Base-by-base conservation (phyloP, 2,329 filamentous ascomycete species). In the Penicillium sp. region DNA sequence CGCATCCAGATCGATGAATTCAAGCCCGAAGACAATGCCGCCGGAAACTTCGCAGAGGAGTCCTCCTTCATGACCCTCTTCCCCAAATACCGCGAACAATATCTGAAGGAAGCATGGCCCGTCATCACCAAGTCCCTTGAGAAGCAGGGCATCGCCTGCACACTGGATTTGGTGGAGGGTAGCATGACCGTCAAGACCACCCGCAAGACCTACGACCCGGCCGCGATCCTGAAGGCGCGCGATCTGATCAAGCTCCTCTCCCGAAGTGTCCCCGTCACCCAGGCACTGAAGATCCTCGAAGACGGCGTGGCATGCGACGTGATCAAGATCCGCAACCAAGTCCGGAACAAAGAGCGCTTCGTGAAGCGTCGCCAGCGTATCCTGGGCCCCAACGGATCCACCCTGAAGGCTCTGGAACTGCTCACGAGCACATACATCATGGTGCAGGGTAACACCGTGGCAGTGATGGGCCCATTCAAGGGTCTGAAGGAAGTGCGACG, bases 121-220 rank as follows among this genome's bases (percentile, higher is more conserved):
- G 81, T 95, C 41, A 84, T 99, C 53, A 97, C 91, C 25, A 87
- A 88, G 65, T 81, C 89, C 0, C 84, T 99, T 54, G 89, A 95
- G 66, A 95, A 94, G 74, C 79, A 82, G 50, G 91, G 92, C 60
- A 90, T 99, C 42, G 90, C 89, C 39, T 96, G 92, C 69, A 92
- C 89, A 8, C 84, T 99, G 24, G 92, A 99, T 77, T 80, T 99
- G 70, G 88, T 97, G 4, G 92, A 97, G 71, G 94, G 94, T 68
- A 90, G 86, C 69, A 97, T 97, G 92, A 92, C 89, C 0, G 92
- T 97, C 59, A 95, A 92, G 75, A 97, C 94, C 22, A 97, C 92
- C 7, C 81, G 88, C 64, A 92, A 92, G 72, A 95, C 91, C 3
- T 95, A 81, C 70, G 94, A 99, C 68, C 94, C 94, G 7, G 91